Base-by-base conservation (phyloP, 2,329 filamentous ascomycete genomes). In the Pseudogymnoascus sp. region DNA sequence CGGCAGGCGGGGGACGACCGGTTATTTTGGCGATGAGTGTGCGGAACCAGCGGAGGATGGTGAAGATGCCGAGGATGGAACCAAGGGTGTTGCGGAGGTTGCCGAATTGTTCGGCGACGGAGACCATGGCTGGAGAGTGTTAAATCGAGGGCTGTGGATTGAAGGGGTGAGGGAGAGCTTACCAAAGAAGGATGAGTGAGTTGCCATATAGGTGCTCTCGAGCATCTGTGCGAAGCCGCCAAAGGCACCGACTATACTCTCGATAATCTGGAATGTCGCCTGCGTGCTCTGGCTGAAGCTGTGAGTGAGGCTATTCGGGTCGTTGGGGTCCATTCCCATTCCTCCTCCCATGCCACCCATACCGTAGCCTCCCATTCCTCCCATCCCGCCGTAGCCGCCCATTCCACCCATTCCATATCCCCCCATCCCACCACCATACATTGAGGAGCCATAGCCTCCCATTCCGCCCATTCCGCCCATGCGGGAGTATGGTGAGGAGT, bases 201-300 rank as follows among this genome's bases (percentile, higher is more conserved):
- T 99, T 30, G 95, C 94, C 95, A 99, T 99, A 71, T 97, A 99
- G 9, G 94, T 97, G 79, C 94, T 97, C 78, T 99, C 94, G 28
- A 99, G 82, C 94, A 99, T 99, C 79, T 99, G 94, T 11, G 95
- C 91, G 73, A 99, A 97, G 0, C 95, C 94, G 19, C 92, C 92
- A 79, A 99, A 99, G 2, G 94, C 92, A 23, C 91, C 91, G 12
- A 99, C 94, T 63, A 99, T 90, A 69, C 92, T 94, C 78, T 99
- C 94, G 60, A 99, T 91, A 82, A 99, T 91, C 80, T 97, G 94
- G 73, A 99, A 99, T 0, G 94, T 99, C 9, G 93, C 91, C 70
- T 94, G 90, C 0, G 95, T 99, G 79, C 90, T 94, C 75, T 96
- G 92, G 73, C 87, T 91, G 80, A 97, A 97, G 61, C 90, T 89